Evolutionary conservation across 306 rosid genomes (phyloP).

Genomic region (Chamaecrista fasciculata): DNA sequence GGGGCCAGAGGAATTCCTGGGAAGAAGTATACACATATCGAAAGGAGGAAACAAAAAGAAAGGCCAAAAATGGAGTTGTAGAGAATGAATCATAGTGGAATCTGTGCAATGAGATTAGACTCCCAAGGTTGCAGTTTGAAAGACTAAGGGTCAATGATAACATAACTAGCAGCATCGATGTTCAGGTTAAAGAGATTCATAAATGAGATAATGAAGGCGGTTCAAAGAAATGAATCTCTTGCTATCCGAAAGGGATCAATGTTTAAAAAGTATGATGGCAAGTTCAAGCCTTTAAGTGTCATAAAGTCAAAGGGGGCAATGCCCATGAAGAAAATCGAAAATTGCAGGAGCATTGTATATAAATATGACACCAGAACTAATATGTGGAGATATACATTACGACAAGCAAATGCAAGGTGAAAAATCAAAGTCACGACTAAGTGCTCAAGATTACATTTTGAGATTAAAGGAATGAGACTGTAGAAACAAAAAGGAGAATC

Average conservation of each 20-base stretch:
- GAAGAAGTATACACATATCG: constrained; percentile 77
- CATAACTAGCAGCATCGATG: constrained; percentile 46
- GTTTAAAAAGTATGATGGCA: constrained; percentile 40
- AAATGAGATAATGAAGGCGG: constrained; percentile 53
- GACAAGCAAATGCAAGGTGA: constrained; percentile 47
- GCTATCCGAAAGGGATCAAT: constrained; percentile 40
- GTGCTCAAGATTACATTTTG: constrained; percentile 29
- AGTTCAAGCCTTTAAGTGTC: constrained; percentile 51
- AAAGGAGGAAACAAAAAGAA: constrained; percentile 75
- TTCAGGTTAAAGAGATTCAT: constrained; percentile 39
- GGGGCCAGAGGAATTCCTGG: constrained; percentile 95
- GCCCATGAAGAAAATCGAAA: constrained; percentile 40
- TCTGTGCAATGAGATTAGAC: constrained; percentile 51
- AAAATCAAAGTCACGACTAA: constrained; percentile 32
- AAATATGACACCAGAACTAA: constrained; percentile 35
- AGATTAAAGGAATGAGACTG: constrained; percentile 46
- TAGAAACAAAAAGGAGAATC: constrained; percentile 55
- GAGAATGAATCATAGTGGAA: constrained; percentile 54
- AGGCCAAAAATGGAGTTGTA: constrained; percentile 65
- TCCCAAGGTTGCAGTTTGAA: constrained; percentile 42
- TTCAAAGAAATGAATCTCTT: constrained; percentile 43
- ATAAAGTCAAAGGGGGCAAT: constrained; percentile 42
- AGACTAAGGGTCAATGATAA: constrained; percentile 52
- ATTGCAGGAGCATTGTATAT: constrained; percentile 38
- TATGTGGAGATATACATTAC: constrained; percentile 32